Conservation (phyloP, 1,284 basidiomycete genomes). For the Ganoderma lucidum region DNA sequence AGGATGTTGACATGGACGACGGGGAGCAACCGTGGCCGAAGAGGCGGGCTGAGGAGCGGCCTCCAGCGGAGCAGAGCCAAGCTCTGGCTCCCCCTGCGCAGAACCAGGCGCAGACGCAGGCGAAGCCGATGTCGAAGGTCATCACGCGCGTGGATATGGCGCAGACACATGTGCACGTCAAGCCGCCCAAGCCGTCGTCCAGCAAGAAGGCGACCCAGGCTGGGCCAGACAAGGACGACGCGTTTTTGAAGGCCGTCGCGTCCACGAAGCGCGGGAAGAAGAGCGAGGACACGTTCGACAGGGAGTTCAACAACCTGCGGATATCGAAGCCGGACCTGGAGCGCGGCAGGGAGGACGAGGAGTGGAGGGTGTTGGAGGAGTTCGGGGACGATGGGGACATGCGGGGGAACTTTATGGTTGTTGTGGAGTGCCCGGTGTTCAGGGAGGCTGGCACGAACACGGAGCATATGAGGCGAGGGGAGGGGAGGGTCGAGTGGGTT, state of each 20-base stretch:
- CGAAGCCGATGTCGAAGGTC: conserved; percentile 28
- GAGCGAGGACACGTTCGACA: conserved; percentile 78
- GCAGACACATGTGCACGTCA: conserved; percentile 42
- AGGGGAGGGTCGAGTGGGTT: conserved; percentile 54
- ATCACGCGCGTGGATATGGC: conserved; percentile 44
- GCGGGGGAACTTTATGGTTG: conserved; percentile 87
- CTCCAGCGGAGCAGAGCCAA: conserved; percentile 36
- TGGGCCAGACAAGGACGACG: conserved; percentile 69
- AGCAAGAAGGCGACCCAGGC: conserved; percentile 44
- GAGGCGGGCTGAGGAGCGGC: conserved; percentile 50
- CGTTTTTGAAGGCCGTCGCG: conserved; percentile 77
- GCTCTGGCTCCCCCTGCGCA: neutral
- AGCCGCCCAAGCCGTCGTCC: conserved; percentile 14
- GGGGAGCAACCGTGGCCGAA: conserved; percentile 47
- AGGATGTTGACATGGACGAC: conserved; percentile 39
- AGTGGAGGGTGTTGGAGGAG: conserved; percentile 74
- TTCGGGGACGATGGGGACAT: conserved; percentile 74
- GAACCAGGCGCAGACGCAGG: conserved; percentile 12
- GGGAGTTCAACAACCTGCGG: conserved; percentile 84
- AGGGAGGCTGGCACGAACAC: conserved; percentile 41
- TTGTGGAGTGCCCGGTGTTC: conserved; percentile 75
- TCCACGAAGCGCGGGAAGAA: conserved; percentile 77
- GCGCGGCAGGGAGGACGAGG: conserved; percentile 49
- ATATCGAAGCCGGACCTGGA: conserved; percentile 74
- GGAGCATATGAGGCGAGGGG: conserved; percentile 38